These are phyloP conservation scores for Nakazawaea siamensis DNA, from an alignment of 805 yeast species.

Conservation along the genomic window DNA sequence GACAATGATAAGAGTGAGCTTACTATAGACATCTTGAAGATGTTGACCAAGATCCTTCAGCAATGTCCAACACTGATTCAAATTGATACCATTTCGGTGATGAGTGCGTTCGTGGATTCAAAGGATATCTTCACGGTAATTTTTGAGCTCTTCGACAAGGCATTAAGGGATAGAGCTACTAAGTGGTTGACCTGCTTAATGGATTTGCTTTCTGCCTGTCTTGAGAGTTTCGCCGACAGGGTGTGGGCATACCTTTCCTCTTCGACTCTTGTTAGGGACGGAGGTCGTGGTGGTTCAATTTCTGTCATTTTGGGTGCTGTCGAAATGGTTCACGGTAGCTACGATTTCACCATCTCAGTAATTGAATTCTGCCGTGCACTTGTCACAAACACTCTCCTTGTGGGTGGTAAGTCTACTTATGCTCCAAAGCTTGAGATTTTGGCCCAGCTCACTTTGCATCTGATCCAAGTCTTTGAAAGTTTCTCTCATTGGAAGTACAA, in stretches of 20 bases:
- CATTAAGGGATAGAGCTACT: conserved; percentile 47
- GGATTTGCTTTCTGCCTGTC: conserved; percentile 40
- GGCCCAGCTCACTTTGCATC: conserved; percentile 42
- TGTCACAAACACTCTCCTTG: conserved; percentile 38
- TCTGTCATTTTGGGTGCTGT: conserved; percentile 57
- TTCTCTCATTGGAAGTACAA: conserved; percentile 63
- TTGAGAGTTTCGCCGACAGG: conserved; percentile 45
- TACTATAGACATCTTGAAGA: conserved; percentile 39
- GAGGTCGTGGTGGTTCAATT: conserved; percentile 59
- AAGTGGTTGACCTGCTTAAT: conserved; percentile 35
- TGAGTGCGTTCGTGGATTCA: conserved; percentile 28
- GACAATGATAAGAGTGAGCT: conserved; percentile 29
- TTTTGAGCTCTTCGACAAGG: conserved; percentile 59
- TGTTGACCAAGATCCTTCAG: conserved; percentile 39
- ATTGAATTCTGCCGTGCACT: conserved; percentile 48
- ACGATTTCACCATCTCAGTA: conserved; percentile 51
- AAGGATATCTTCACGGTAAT: conserved; percentile 40
- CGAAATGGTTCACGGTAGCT: conserved; percentile 65
- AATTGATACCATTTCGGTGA: conserved; percentile 18
- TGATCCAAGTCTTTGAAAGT: conserved; percentile 67
- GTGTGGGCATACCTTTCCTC: conserved; percentile 75
- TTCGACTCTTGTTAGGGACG: conserved; percentile 54
- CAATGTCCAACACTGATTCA: conserved; percentile 26
- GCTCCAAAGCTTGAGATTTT: conserved; percentile 47
- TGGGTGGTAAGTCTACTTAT: conserved; percentile 27